A percentile compares a stretch with the other conserved stretches of the same genome.
Conservation (phyloP, 805 yeast species). For the Candida morakotiae region DNA sequence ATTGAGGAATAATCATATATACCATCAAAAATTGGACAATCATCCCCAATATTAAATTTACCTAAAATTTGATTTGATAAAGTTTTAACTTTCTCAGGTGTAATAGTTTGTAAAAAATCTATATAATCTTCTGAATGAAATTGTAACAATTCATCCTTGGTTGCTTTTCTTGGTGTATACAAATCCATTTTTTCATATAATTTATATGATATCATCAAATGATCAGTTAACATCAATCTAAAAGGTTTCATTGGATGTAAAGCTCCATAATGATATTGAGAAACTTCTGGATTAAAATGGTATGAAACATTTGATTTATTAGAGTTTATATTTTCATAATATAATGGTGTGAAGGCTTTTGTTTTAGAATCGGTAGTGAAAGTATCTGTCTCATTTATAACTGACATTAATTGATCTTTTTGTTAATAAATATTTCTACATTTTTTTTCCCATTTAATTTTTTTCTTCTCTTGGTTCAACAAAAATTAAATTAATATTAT, state of each 20-base stretch:
- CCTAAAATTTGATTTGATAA: conserved; percentile 55
- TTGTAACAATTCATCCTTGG: conserved; percentile 69
- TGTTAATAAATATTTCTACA: neutral
- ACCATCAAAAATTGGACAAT: conserved; percentile 94
- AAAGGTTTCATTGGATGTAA: conserved; percentile 99
- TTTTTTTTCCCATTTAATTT: neutral
- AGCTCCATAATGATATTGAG: conserved; percentile 85
- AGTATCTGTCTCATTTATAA: conserved; percentile 21
- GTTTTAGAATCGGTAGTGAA: conserved; percentile 34
- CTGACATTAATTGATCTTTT: conserved; percentile 2
- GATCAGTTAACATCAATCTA: conserved; percentile 89
- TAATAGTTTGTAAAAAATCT: conserved; percentile 66
- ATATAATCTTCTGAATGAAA: conserved; percentile 89
- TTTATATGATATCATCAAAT: conserved; percentile 78
- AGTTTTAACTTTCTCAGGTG: conserved; percentile 68
- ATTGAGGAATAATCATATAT: conserved; percentile 85
- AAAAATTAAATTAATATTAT: neutral
- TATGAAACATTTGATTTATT: conserved; percentile 64
- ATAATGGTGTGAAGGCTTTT: conserved; percentile 27
- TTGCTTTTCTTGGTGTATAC: conserved; percentile 78
- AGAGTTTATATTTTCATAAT: conserved; percentile 22
- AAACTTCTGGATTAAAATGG: conserved; percentile 79
- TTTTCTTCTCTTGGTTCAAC: neutral
- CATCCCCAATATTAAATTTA: conserved; percentile 85
- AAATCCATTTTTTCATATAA: conserved; percentile 87